Evolutionary conservation across 179 eudicot species (phyloP).

Genomic region (Camellia oleifera): DNA sequence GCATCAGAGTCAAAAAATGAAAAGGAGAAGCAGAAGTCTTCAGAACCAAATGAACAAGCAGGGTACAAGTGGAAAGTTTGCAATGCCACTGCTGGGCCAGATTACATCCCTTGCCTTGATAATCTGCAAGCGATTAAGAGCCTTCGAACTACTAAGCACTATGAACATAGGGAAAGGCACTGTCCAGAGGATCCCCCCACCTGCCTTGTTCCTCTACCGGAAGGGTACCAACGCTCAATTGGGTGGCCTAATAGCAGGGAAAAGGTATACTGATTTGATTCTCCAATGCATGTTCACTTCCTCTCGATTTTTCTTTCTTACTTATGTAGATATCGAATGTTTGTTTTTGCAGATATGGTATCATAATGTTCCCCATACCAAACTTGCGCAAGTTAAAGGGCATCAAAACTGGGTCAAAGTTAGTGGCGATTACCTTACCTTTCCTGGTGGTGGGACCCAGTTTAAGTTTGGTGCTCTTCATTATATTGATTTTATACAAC

Average conservation of each 20-base stretch:
- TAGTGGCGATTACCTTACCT: conserved; percentile 77
- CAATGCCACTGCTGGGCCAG: conserved; percentile 71
- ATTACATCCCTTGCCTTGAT: conserved; percentile 97
- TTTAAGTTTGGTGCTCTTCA: conserved; percentile 90
- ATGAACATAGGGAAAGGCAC: conserved; percentile 92
- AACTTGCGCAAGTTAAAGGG: conserved; percentile 74
- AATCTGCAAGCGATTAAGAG: conserved; percentile 69
- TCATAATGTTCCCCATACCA: conserved; percentile 79
- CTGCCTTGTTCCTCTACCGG: conserved; percentile 90
- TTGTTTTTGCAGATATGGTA: conserved; percentile 75
- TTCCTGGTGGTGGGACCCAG: conserved; percentile 98
- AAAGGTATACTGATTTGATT: conserved; percentile 41
- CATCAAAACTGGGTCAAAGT: conserved; percentile 97
- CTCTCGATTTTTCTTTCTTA: conserved; percentile 9
- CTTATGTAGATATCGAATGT: background rate
- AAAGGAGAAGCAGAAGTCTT: conserved; percentile 56
- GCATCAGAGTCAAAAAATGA: conserved; percentile 82
- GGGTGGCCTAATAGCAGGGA: conserved; percentile 95
- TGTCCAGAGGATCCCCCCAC: conserved; percentile 87
- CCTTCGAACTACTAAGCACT: conserved; percentile 73
- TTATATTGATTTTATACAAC: conserved; percentile 80
- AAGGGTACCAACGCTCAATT: conserved; percentile 71
- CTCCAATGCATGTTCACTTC: background rate
- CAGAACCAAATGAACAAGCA: conserved; percentile 31
- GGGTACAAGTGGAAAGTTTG: conserved; percentile 66